phyloP scores from a whole-genome alignment of 169 alveolate genomes.

The Cryptosporidium meleagridis region DNA sequence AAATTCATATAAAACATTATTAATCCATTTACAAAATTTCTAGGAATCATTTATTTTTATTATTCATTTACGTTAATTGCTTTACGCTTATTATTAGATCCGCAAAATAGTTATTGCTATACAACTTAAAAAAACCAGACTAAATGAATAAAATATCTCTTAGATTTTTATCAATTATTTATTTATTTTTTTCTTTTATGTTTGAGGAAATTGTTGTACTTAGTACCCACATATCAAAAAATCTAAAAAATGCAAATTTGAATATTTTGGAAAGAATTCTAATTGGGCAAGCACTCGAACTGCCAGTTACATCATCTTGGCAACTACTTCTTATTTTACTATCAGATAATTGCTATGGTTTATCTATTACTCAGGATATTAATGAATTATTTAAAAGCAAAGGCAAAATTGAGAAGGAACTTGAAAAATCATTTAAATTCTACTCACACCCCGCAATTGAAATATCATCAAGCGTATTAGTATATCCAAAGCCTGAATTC shows the following conservation, averaged over 20 bases:
- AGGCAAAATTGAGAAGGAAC: not conserved
- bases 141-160: not conserved
- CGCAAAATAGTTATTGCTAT: not conserved
- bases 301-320: slow-evolving; percentile 39
- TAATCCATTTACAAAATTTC: not conserved
- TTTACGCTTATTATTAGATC: slow-evolving; percentile 4
- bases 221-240: not conserved
- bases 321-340: slow-evolving; percentile 14
- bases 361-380: slow-evolving; percentile 17
- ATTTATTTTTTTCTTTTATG: not conserved
- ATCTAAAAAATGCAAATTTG: not conserved
- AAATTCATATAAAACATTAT: not conserved
- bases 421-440: slow-evolving; percentile 21
- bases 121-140: not conserved
- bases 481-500: slow-evolving; percentile 20
- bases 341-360: not conserved
- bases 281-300: not conserved
- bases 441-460: slow-evolving; percentile 14
- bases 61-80: not conserved
- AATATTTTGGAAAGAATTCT: slow-evolving; percentile 13
- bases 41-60: not conserved
- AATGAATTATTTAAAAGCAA: slow-evolving; percentile 22
- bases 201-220: not conserved
- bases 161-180: not conserved
- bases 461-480: slow-evolving; percentile 17